phyloP scores from a whole-genome alignment of 129 eudicot species.

The Scalesia atractyloides region DNA sequence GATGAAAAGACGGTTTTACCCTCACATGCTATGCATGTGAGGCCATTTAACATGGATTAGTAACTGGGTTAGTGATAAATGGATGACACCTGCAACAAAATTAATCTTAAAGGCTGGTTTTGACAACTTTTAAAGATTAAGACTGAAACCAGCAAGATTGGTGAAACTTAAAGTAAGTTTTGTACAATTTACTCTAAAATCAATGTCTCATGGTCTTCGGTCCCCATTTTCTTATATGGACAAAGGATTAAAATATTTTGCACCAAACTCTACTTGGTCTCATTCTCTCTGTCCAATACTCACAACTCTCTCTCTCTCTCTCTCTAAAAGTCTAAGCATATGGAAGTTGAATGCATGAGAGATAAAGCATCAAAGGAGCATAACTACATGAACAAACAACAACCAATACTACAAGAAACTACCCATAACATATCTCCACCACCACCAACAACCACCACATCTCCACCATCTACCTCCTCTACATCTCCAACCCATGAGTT shows the following conservation, averaged over 20 bases:
- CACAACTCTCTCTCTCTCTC: constrained; percentile 27
- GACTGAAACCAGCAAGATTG: too few relatives aligned
- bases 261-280: constrained; percentile 33
- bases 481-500: constrained; percentile 69
- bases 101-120: too few relatives aligned
- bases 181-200: too few relatives aligned
- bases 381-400: constrained; percentile 34
- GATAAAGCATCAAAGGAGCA: constrained; percentile 32
- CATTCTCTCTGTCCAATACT: constrained; percentile 36
- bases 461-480: constrained; percentile 26
- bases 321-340: constrained; percentile 11
- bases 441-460: constrained; percentile 15
- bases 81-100: too few relatives aligned
- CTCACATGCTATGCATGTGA: too few relatives aligned
- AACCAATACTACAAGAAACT: constrained; percentile 28
- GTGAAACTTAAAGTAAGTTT: too few relatives aligned
- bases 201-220: constrained; percentile 33
- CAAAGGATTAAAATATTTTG: constrained; percentile 33
- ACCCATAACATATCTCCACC: constrained; percentile 27
- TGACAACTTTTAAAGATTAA: background rate
- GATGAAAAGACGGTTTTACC: too few relatives aligned
- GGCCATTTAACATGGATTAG: too few relatives aligned
- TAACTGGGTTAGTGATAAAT: too few relatives aligned
- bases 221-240: constrained; percentile 43
- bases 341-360: constrained; percentile 40